These are phyloP conservation scores for Amauroascus verrucosus DNA, from an alignment of 2,329 filamentous ascomycete genomes.

Conservation along the genomic window DNA sequence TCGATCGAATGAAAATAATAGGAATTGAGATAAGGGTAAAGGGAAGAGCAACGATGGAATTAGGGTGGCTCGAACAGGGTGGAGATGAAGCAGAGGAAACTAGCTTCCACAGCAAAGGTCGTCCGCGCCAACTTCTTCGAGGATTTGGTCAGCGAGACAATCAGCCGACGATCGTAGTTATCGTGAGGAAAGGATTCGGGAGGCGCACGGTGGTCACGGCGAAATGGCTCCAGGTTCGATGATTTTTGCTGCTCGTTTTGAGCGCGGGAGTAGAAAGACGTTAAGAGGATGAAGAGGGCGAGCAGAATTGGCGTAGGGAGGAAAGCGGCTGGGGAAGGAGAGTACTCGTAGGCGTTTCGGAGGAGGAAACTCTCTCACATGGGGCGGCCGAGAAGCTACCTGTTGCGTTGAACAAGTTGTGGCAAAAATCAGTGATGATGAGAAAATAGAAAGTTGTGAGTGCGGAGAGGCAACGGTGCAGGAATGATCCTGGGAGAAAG, in stretches of 20 bases:
- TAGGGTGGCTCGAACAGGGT: conserved; percentile 19
- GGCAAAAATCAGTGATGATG: background rate
- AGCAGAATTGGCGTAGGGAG: background rate
- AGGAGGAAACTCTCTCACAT: conserved; percentile 2
- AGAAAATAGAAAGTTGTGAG: background rate
- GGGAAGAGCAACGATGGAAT: background rate
- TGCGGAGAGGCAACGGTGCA: background rate
- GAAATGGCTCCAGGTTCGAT: conserved; percentile 16
- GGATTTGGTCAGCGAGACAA: conserved; percentile 10
- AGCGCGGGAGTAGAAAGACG: conserved; percentile 3
- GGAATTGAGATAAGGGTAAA: background rate
- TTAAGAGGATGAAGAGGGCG: background rate
- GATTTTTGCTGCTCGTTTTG: conserved; percentile 13
- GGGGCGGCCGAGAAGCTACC: background rate
- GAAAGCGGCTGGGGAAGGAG: background rate
- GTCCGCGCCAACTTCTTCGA: conserved; percentile 14
- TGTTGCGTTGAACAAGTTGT: background rate
- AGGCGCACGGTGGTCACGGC: conserved; percentile 7
- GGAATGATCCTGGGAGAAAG: background rate
- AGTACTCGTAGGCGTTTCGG: background rate
- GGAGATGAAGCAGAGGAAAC: conserved; percentile 18
- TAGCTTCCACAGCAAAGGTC: conserved; percentile 16
- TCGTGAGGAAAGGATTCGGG: conserved; percentile 11
- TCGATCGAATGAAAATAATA: background rate
- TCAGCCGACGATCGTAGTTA: conserved; percentile 15